Base-by-base conservation (phyloP, 2,329 filamentous ascomycete species). In the Apiospora hydei region DNA sequence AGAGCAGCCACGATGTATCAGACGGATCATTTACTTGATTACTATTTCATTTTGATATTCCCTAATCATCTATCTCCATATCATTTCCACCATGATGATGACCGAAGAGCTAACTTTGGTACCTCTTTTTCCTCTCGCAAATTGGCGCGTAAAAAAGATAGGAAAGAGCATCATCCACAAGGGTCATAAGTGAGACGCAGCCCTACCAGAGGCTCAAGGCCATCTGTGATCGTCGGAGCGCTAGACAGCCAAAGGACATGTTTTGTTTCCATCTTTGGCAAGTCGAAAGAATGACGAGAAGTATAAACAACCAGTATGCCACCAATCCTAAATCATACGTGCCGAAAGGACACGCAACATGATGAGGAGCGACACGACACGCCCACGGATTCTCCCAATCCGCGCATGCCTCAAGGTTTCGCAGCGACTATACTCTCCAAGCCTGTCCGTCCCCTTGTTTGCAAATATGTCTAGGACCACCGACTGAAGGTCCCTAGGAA, bases 281-380 rank as follows among this genome's bases (percentile, higher is more conserved):
- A 68, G 67, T 67, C 41, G 61, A 73, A 64, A 68, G 72, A 73
- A 68, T 69, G 72, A 71, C 72, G 70, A 67, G 72, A 73, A 73
- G 61, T 69, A 41, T 70, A 73, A 66, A 71, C 66, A 72, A 69
- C 71, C 66, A 51, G n/a, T 38, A 44, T 64, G 57, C 57, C 34
- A n/a, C 34, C 74, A 74, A 79, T 78, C 71, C 80, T 72, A 79
- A 74, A 76, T 66, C 72, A 57, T 61, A 46, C 46, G 30, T 70
- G 24, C n/a, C 26, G 43, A 53, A 57, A 43, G n/a, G 30, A 38
- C 38, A 38, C 57, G 34, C 18, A 11, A 64, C 51, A 21, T 41
- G 57, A 64, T 13, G 34, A 41, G 34, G 18, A 41, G 34, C 57
- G 57, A 64, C 57, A 41, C 21, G 34, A 64, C 57, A 41, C 34